Conservation (phyloP, 1,139 yeast species). For the Zygoascus sp. region DNA sequence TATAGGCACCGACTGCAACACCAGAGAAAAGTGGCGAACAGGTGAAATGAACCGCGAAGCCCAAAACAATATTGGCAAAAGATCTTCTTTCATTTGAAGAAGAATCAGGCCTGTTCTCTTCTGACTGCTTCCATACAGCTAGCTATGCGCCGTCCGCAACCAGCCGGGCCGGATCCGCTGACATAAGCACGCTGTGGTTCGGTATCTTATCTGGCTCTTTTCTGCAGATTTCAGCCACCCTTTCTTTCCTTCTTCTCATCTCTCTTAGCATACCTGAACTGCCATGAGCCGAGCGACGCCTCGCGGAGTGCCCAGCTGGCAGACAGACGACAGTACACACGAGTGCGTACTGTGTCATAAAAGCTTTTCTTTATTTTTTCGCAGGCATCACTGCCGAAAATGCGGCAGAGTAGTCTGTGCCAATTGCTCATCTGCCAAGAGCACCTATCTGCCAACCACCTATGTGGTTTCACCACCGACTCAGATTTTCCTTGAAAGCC, state of each 20-base stretch:
- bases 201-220: neutral
- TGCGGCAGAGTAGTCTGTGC: constrained; percentile 79
- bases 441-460: constrained; percentile 46
- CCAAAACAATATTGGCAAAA: too few species aligned
- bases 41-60: too few species aligned
- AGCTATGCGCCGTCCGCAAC: too few species aligned
- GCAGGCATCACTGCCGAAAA: constrained; percentile 85
- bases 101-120: too few species aligned
- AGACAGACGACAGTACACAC: constrained; percentile 58
- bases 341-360: constrained; percentile 61
- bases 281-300: constrained; percentile 18
- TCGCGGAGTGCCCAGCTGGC: constrained; percentile 59
- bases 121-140: too few species aligned
- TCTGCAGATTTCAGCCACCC: neutral
- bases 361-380: constrained; percentile 57
- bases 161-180: neutral
- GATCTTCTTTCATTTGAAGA: too few species aligned
- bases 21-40: too few species aligned
- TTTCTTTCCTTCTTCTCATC: neutral
- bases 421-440: constrained; percentile 50
- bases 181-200: too few species aligned
- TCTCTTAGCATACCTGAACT: neutral
- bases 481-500: constrained; percentile 45
- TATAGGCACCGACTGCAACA: too few species aligned
- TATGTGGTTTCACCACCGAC: constrained; percentile 47